Conservation (phyloP, 2,329 filamentous ascomycete genomes). For the Plectosphaerella cucumerina region DNA sequence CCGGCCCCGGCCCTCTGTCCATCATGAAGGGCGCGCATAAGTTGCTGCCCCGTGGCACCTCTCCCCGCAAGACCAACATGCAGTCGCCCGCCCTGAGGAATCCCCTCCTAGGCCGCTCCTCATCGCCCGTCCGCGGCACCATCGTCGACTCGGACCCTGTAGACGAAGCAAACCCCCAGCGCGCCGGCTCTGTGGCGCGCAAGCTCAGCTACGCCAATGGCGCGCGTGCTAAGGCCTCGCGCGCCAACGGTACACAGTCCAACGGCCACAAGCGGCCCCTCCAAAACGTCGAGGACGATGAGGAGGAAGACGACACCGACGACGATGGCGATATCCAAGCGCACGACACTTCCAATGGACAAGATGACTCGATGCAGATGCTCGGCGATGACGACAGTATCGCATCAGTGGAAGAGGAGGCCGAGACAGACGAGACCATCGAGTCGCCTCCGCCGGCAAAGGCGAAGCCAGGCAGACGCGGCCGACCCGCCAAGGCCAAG, state of each 20-base stretch:
- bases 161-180: conserved; percentile 15
- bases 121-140: conserved; percentile 42
- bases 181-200: conserved; percentile 42
- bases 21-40: conserved; percentile 41
- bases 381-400: conserved; percentile 21
- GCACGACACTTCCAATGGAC: conserved; percentile 19
- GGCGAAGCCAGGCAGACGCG: background rate
- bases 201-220: conserved; percentile 44
- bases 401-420: conserved; percentile 8
- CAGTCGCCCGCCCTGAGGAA: conserved; percentile 59
- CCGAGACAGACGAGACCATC: conserved; percentile 14
- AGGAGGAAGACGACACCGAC: conserved; percentile 14
- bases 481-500: background rate
- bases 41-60: conserved; percentile 24
- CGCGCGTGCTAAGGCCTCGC: conserved; percentile 11
- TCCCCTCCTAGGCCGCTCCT: conserved; percentile 50
- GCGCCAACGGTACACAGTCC: conserved; percentile 10
- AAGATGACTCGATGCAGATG: conserved; percentile 40
- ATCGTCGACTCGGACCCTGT: conserved; percentile 18
- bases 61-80: conserved; percentile 60
- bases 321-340: conserved; percentile 18
- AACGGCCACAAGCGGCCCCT: conserved; percentile 19
- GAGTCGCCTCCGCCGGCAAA: background rate
- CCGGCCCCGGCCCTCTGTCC: conserved; percentile 49
- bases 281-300: conserved; percentile 23